Evolutionary conservation across 352 stramenopile genomes (phyloP).

Genomic region (Thalassiosira gravida): DNA sequence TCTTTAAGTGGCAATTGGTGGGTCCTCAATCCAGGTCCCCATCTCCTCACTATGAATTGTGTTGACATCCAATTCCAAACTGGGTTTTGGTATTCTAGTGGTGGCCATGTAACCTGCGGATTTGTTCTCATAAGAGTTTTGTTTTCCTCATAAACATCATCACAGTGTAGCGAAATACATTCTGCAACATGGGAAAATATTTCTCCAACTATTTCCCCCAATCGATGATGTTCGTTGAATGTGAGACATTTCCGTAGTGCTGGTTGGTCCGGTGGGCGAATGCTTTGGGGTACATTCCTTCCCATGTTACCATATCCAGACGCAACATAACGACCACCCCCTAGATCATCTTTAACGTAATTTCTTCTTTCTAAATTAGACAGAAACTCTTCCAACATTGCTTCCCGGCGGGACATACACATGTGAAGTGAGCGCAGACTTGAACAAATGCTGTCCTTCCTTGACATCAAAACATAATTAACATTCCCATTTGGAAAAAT

Average conservation of each 20-base stretch:
- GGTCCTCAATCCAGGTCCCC: not conserved
- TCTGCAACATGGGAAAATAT: conserved; percentile 16
- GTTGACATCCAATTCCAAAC: conserved; percentile 19
- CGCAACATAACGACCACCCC: conserved; percentile 16
- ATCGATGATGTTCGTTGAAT: not conserved
- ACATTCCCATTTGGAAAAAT: conserved; percentile 27
- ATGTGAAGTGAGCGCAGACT: conserved; percentile 9
- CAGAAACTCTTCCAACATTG: conserved; percentile 22
- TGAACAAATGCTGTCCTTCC: conserved; percentile 14
- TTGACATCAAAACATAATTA: conserved; percentile 23
- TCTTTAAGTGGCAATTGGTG: conserved; percentile 25
- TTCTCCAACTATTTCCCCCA: conserved; percentile 11
- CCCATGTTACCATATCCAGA: conserved; percentile 20
- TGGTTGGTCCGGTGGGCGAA: conserved; percentile 7
- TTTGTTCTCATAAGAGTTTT: conserved; percentile 14
- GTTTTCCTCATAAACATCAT: conserved; percentile 12
- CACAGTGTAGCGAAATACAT: conserved; percentile 7
- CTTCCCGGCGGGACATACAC: not conserved
- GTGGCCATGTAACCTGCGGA: not conserved
- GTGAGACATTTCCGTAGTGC: conserved; percentile 10
- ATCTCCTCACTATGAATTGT: conserved; percentile 27
- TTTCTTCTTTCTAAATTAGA: conserved; percentile 13
- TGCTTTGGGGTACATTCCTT: conserved; percentile 13
- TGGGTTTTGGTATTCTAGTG: conserved; percentile 3
- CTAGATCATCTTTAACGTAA: conserved; percentile 22